A percentile compares a stretch with the other conserved stretches of the same genome.
Conservation (phyloP, 2,329 filamentous ascomycete genomes). For the Colletotrichum sp. region DNA sequence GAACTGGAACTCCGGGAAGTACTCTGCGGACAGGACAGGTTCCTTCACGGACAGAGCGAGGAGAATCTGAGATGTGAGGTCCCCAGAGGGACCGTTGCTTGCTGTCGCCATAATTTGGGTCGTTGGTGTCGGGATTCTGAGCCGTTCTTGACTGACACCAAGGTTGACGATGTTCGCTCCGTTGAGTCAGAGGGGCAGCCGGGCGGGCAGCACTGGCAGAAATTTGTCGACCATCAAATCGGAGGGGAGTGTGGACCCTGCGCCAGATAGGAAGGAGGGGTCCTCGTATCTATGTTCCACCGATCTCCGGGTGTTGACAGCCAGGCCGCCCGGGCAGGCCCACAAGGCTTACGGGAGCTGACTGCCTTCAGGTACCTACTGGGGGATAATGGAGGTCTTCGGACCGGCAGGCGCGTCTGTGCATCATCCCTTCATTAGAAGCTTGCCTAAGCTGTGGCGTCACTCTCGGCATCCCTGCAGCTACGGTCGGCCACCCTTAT, state of each 20-base stretch:
- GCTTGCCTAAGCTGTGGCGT: conserved; percentile 13
- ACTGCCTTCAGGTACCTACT: background rate
- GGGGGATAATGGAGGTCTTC: background rate
- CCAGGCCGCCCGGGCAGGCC: background rate
- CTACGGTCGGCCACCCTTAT: conserved; percentile 5
- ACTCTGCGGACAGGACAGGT: conserved; percentile 70
- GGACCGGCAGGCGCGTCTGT: background rate
- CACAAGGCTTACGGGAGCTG: background rate
- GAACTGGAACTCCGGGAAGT: conserved; percentile 71
- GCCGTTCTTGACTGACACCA: background rate
- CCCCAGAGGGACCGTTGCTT: conserved; percentile 44
- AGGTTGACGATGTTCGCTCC: conserved; percentile 3
- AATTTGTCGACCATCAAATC: conserved; percentile 13
- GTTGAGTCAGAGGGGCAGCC: conserved; percentile 21
- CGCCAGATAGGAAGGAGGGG: conserved; percentile 10
- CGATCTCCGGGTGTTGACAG: background rate
- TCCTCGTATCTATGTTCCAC: conserved; percentile 17
- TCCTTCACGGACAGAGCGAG: conserved; percentile 67
- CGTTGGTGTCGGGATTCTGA: background rate
- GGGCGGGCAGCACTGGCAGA: conserved; percentile 17
- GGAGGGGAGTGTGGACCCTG: conserved; percentile 20
- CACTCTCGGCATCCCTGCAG: conserved; percentile 18
- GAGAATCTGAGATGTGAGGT: conserved; percentile 70
- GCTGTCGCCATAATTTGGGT: conserved; percentile 46
- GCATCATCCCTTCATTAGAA: background rate